Evolutionary conservation across 495 filamentous ascomycete genomes (phyloP).

Genomic region (Thermothielavioides terrestris): DNA sequence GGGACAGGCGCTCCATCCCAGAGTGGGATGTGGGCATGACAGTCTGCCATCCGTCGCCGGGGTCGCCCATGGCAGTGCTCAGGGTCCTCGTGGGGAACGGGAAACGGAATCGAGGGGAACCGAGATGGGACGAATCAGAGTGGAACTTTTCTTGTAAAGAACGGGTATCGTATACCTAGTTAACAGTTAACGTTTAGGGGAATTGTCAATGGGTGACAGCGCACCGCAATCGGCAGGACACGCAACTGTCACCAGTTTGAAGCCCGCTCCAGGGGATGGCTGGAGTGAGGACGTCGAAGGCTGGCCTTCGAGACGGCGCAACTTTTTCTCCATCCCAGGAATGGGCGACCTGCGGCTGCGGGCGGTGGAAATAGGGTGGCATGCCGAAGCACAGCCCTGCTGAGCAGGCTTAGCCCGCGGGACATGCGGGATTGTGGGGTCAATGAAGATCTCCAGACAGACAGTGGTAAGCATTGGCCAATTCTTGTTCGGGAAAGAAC

Average conservation of each 20-base stretch:
- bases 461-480: constrained; percentile 5
- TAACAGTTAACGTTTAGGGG: too few relatives aligned
- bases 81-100: constrained; percentile 6
- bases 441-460: neutral
- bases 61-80: constrained; percentile 21
- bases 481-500: too few relatives aligned
- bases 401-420: constrained; percentile 7
- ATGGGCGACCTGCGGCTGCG: neutral
- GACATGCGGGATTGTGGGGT: constrained; percentile 5
- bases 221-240: too few relatives aligned
- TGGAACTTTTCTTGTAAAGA: too few relatives aligned
- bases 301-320: too few relatives aligned
- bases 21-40: constrained; percentile 25
- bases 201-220: too few relatives aligned
- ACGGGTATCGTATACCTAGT: neutral
- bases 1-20: constrained; percentile 22
- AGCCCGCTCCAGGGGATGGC: too few relatives aligned
- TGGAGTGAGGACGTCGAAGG: too few relatives aligned
- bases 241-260: too few relatives aligned
- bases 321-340: neutral
- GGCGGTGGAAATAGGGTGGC: too few relatives aligned
- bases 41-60: constrained; percentile 24
- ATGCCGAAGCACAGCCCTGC: constrained; percentile 12
- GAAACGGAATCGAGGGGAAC: constrained; percentile 2
- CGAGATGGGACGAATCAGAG: constrained; percentile 5